Evolutionary conservation across 2,329 filamentous ascomycete genomes (phyloP).

Genomic region (Ophioceras dolichostomum): DNA sequence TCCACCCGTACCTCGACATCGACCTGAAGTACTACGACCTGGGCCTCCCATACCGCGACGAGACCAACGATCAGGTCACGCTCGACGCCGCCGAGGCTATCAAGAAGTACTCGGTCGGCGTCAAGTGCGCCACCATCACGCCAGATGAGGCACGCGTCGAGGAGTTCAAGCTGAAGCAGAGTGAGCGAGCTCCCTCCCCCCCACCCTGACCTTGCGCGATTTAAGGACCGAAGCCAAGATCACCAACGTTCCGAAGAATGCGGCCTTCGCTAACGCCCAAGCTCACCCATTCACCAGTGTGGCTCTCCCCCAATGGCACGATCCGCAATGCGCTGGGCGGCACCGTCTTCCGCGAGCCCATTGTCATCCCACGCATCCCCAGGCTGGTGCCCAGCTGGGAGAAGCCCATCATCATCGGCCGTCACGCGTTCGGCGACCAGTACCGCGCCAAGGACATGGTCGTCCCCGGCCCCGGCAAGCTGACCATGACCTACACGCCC

Average conservation of each 20-base stretch:
- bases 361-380: slow-evolving; percentile 87
- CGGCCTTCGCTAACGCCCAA: not conserved
- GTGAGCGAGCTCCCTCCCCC: slow-evolving; percentile 34
- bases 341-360: slow-evolving; percentile 98
- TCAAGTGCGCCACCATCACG: slow-evolving; percentile 99
- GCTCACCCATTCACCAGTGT: slow-evolving; percentile 49
- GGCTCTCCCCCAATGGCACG: slow-evolving; percentile 94
- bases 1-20: slow-evolving; percentile 88
- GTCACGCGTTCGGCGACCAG: slow-evolving; percentile 97
- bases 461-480: slow-evolving; percentile 68
- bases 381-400: slow-evolving; percentile 95
- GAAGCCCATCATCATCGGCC: slow-evolving; percentile 97
- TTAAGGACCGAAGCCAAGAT: too few species aligned
- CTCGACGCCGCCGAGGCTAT: slow-evolving; percentile 92
- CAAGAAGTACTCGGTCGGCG: slow-evolving; percentile 96
- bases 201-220: too few species aligned
- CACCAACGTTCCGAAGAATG: too few species aligned
- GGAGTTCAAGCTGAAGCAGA: slow-evolving; percentile 98
- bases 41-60: slow-evolving; percentile 85
- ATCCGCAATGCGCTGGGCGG: slow-evolving; percentile 68
- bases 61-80: slow-evolving; percentile 95
- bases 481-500: slow-evolving; percentile 92
- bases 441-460: slow-evolving; percentile 94
- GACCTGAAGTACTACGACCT: slow-evolving; percentile 98
- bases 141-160: slow-evolving; percentile 92